Base-by-base conservation (phyloP, 768 basidiomycete species). In the Candolleomyces efflorescens region DNA sequence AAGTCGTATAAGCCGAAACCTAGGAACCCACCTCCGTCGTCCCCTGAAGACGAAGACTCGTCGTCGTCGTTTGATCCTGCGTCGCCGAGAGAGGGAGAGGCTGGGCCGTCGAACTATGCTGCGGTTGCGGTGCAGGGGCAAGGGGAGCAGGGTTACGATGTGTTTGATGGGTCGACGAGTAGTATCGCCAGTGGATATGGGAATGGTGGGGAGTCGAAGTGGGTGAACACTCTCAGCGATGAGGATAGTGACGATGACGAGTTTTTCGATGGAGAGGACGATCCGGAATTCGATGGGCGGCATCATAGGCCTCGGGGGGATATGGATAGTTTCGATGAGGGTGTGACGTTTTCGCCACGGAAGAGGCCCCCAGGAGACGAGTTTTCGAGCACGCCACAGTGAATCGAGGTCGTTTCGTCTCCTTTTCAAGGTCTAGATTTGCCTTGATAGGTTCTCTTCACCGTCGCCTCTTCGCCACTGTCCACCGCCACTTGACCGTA, bases 261-360 rank as follows among this genome's bases (percentile, higher is more conserved):
- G n/a, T 57, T 50, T 53, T 68, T 65, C 13, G 68, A 68, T n/a
- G 60, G 59, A 54, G 55, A 64, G 68, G 76, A 76, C 20, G 75
- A 73, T 9, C 60, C 65, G 5, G 64, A 63, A 18, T 59, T 60
- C 9, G 58, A 64, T 3, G 60, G 60, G 56, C 49, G 9, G 62
- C 62, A 15, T 20, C 18, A 63, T 52, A 36, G 61, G 59, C 9
- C 59, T 60, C 41, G 65, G 68, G 23, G 62, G 64, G 44, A 48
- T 2, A 48, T 15, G 46, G 46, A 48, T 24, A 48, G 20, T 20
- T 48, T 48, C 15, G 46, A 48, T 48, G 46, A 48, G 46, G 68
- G 54, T n/a, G 70, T 74, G 2, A 67, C 65, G 24, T 74, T 74
- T 54, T 67, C 72, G 22, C 68, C 72, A 45, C 59, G 69, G 52